Conservation (phyloP, 306 rosid genomes). For the Hippophae tibetana region DNA sequence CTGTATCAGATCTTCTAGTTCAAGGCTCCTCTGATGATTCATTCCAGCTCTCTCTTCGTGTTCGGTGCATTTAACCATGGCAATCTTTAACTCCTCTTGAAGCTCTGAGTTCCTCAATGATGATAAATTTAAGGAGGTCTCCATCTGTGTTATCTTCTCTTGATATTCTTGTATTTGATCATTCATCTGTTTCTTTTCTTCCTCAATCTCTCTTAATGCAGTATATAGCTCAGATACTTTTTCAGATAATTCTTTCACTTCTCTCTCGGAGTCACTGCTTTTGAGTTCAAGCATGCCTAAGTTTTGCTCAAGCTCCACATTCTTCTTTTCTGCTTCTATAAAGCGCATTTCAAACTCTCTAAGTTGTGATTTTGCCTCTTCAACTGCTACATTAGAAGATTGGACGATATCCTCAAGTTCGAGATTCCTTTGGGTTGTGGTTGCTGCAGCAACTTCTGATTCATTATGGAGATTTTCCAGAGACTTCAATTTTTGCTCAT, state of each 20-base stretch:
- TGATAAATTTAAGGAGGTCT: constrained; percentile 52
- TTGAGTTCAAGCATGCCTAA: constrained; percentile 46
- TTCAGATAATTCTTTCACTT: constrained; percentile 45
- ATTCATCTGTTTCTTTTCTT: constrained; percentile 49
- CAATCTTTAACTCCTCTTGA: constrained; percentile 61
- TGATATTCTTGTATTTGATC: constrained; percentile 41
- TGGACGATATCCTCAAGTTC: constrained; percentile 63
- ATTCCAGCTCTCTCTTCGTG: constrained; percentile 66
- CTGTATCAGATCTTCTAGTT: constrained; percentile 86
- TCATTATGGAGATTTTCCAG: constrained; percentile 61
- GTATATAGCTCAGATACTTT: constrained; percentile 49
- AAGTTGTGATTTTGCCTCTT: constrained; percentile 60
- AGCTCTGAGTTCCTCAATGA: constrained; percentile 38
- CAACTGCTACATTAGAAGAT: constrained; percentile 49
- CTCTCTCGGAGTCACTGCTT: constrained; percentile 51
- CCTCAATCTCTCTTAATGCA: constrained; percentile 38
- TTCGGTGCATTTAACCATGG: constrained; percentile 46
- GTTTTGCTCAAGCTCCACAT: constrained; percentile 74
- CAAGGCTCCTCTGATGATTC: constrained; percentile 60
- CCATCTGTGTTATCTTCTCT: constrained; percentile 55
- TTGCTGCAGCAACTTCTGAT: constrained; percentile 51
- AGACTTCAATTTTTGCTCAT: constrained; percentile 66
- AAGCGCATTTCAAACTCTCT: constrained; percentile 55
- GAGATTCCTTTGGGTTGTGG: constrained; percentile 51
- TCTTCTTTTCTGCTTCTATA: constrained; percentile 53